Percentiles rank a stretch among this genome's conserved stretches.
These are phyloP conservation scores for Umbellularia californica DNA, from an alignment of 164 flowering plant species.

Conservation along the genomic window DNA sequence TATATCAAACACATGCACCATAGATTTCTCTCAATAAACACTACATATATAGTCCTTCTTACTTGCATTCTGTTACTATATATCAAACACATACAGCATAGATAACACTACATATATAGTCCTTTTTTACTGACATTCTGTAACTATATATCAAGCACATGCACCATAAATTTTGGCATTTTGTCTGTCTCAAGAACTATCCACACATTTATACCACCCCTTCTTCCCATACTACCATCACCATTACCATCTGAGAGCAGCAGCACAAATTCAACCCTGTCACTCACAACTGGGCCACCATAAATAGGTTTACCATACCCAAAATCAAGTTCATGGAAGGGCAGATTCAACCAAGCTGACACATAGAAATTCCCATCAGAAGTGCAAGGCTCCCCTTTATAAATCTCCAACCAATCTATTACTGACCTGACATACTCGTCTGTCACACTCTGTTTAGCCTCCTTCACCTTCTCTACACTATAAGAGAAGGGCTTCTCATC, in stretches of 20 bases:
- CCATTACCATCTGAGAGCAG: conserved; percentile 28
- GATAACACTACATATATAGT: not conserved
- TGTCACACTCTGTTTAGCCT: conserved; percentile 33
- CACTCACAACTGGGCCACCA: conserved; percentile 39
- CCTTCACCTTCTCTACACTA: conserved; percentile 28
- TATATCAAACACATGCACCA: not conserved
- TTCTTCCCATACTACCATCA: not conserved
- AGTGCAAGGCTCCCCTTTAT: conserved; percentile 36
- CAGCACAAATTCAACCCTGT: conserved; percentile 43
- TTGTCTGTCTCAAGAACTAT: conserved; percentile 29
- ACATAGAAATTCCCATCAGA: conserved; percentile 36
- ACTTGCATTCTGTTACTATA: no score
- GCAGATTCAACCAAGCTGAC: conserved; percentile 46
- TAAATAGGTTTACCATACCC: conserved; percentile 39
- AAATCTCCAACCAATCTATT: conserved; percentile 47
- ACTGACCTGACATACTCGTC: conserved; percentile 39
- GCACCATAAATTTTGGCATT: conserved; percentile 29
- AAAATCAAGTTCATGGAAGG: conserved; percentile 38
- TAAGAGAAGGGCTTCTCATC: conserved; percentile 27
- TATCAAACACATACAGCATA: not conserved
- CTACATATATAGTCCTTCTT: not conserved
- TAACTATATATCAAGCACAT: conserved; percentile 24
- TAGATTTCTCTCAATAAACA: no score
- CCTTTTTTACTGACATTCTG: not conserved
- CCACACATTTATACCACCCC: conserved; percentile 41